Conservation (phyloP, 140 eudicot genomes). For the Cichorium intybus region DNA sequence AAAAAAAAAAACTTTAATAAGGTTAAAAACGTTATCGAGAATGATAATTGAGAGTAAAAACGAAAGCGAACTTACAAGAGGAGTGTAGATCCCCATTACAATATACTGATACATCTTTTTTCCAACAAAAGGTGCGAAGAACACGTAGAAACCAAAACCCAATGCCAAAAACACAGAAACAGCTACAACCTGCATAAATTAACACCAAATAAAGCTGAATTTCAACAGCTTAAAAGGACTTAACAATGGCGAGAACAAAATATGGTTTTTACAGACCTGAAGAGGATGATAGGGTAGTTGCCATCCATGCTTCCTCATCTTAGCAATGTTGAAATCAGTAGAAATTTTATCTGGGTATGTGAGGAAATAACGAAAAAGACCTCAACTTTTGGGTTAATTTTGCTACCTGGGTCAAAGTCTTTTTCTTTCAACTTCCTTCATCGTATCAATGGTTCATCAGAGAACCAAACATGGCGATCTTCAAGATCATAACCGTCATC, state of each 20-base stretch:
- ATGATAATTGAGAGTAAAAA: background rate
- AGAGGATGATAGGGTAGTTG: conserved; percentile 99
- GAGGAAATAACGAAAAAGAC: conserved; percentile 16
- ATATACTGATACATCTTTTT: conserved; percentile 83
- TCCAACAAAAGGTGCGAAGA: conserved; percentile 99
- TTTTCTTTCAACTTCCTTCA: conserved; percentile 43
- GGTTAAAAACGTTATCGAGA: background rate
- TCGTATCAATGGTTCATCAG: conserved; percentile 32
- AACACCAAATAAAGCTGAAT: background rate
- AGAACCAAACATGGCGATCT: conserved; percentile 36
- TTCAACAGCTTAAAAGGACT: conserved; percentile 1
- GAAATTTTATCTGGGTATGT: conserved; percentile 19
- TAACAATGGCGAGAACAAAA: background rate
- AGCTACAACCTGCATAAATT: conserved; percentile 81
- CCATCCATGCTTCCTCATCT: conserved; percentile 99
- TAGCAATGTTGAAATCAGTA: conserved; percentile 26
- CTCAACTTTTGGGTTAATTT: conserved; percentile 21
- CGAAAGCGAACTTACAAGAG: conserved; percentile 66
- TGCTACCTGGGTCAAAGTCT: conserved; percentile 12
- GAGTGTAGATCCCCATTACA: conserved; percentile 97
- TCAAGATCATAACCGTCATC: conserved; percentile 23
- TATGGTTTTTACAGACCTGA: conserved; percentile 48
- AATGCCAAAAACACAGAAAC: conserved; percentile 94
- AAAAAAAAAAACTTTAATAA: background rate
- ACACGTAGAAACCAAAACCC: conserved; percentile 99